Evolutionary conservation across 805 yeast species (phyloP).

Genomic region (Pichia nakasei): DNA sequence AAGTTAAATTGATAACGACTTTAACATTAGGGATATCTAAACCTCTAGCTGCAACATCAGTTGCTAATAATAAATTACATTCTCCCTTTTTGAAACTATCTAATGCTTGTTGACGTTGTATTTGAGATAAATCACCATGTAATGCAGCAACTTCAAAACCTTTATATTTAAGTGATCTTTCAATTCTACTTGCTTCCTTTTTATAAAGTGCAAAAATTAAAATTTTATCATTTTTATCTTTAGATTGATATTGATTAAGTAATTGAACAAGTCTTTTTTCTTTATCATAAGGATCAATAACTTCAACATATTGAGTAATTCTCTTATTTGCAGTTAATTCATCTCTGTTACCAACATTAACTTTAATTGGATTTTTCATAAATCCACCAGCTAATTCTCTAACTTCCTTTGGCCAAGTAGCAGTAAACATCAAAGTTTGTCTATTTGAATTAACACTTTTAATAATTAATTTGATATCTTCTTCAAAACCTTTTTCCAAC

Average conservation of each 20-base stretch:
- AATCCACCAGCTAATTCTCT: conserved; percentile 82
- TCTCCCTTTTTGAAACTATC: conserved; percentile 77
- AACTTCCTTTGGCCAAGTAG: conserved; percentile 99
- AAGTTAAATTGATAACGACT: conserved; percentile 91
- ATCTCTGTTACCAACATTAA: conserved; percentile 89
- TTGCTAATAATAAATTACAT: conserved; percentile 74
- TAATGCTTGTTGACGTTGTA: conserved; percentile 83
- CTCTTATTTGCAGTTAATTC: conserved; percentile 92
- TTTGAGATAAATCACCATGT: conserved; percentile 92
- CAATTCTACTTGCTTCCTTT: conserved; percentile 92
- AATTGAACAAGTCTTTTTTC: conserved; percentile 68
- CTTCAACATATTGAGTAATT: conserved; percentile 90
- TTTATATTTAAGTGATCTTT: conserved; percentile 58
- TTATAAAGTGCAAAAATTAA: conserved; percentile 91
- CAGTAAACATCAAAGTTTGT: conserved; percentile 97
- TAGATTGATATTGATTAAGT: conserved; percentile 61
- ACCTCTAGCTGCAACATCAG: conserved; percentile 98
- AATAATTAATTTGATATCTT: conserved; percentile 82
- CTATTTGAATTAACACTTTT: conserved; percentile 46
- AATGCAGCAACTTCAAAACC: conserved; percentile 85
- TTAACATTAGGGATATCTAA: conserved; percentile 96
- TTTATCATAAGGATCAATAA: conserved; percentile 71
- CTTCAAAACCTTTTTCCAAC: conserved; percentile 97
- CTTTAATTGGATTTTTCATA: conserved; percentile 80
- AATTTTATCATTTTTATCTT: conserved; percentile 64